A percentile compares a stretch with the other conserved stretches of the same genome.
Evolutionary conservation across 2,329 filamentous ascomycete species (phyloP).

Genomic region (Xylariales sp.): DNA sequence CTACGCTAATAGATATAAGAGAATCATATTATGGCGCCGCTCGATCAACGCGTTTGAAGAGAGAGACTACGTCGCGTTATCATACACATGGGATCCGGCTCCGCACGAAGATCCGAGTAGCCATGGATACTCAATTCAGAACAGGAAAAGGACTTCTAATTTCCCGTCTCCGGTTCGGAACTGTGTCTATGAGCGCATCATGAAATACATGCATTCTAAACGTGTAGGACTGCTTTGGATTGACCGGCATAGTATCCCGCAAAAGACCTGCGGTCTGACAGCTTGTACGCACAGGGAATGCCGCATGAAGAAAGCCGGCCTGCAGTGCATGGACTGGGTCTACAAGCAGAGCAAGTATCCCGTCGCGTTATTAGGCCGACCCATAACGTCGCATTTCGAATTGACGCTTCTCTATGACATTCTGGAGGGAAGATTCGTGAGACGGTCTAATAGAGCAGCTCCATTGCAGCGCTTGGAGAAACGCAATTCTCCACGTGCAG

Average conservation of each 20-base stretch:
- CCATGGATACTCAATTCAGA: not conserved
- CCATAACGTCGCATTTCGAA: not conserved
- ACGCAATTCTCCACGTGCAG: too few relatives aligned
- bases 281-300: too few relatives aligned
- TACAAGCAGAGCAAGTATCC: slow-evolving; percentile 2
- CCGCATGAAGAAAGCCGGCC: not conserved
- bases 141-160: not conserved
- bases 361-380: slow-evolving; percentile 1
- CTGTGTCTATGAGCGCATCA: slow-evolving; percentile 9
- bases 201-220: not conserved
- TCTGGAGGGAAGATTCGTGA: not conserved
- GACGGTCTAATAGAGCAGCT: not conserved
- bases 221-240: not conserved
- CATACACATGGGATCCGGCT: slow-evolving; percentile 10
- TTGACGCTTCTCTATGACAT: not conserved
- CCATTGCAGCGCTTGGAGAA: too few relatives aligned
- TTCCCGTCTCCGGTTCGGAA: not conserved
- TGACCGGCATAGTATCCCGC: slow-evolving; percentile 1
- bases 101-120: not conserved
- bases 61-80: not conserved
- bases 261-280: not conserved
- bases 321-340: slow-evolving; percentile 12
- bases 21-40: not conserved
- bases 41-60: not conserved
- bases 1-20: too few relatives aligned